phyloP scores from a whole-genome alignment of 2,329 filamentous ascomycete genomes.

The Sclerotinia spermophila region DNA sequence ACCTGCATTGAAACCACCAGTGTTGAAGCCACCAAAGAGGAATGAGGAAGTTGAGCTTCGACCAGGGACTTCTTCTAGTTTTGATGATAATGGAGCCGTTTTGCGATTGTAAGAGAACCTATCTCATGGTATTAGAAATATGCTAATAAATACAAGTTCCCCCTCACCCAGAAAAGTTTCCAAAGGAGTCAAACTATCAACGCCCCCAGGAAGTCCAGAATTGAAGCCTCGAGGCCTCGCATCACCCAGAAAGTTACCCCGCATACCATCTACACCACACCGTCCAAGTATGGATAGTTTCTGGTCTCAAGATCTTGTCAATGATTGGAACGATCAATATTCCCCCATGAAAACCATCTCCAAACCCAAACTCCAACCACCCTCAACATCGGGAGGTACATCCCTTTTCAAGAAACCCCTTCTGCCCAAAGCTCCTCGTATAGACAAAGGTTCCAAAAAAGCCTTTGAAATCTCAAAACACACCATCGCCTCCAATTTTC shows the following conservation, averaged over 20 bases:
- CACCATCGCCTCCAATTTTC: conserved; percentile 58
- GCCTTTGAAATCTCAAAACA: conserved; percentile 61
- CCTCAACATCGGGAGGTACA: background rate
- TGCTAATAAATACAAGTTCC: conserved; percentile 25
- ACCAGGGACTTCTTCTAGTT: conserved; percentile 15
- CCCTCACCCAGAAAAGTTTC: conserved; percentile 27
- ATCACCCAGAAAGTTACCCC: conserved; percentile 35
- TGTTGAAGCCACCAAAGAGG: conserved; percentile 18
- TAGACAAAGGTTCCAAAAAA: conserved; percentile 48
- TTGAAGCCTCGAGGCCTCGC: conserved; percentile 25
- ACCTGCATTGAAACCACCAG: conserved; percentile 9
- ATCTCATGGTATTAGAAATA: too few species aligned
- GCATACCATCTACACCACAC: conserved; percentile 54
- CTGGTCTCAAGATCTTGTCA: conserved; percentile 56
- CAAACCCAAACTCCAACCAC: conserved; percentile 24
- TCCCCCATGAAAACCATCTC: conserved; percentile 46
- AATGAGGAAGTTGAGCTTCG: conserved; percentile 7
- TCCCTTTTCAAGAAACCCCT: conserved; percentile 22
- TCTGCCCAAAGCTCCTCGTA: conserved; percentile 38
- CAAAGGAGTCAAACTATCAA: conserved; percentile 28
- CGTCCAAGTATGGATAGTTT: conserved; percentile 53
- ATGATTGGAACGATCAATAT: conserved; percentile 63
- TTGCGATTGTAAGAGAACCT: conserved; percentile 12
- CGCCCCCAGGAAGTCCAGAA: conserved; percentile 33
- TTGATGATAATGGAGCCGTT: conserved; percentile 13